Base-by-base conservation (phyloP, 495 filamentous ascomycete species). In the Achaetomiella virescens region DNA sequence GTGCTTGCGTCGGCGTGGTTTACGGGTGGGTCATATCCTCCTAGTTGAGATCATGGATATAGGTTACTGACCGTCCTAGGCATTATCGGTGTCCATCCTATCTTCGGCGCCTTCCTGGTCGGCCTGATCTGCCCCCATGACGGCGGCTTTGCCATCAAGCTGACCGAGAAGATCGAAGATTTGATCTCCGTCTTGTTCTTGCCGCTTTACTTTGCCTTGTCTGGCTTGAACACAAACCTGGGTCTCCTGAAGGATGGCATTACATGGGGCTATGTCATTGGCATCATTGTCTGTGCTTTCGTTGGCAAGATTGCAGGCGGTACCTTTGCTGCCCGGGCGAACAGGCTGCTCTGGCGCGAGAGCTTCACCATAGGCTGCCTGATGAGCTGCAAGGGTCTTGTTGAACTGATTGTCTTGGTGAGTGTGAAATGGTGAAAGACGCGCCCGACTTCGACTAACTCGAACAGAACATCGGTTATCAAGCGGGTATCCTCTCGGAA, bases 341-440 rank as follows among this genome's bases (percentile, higher is more conserved):
- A 82, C 67, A 90, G 89, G 17, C 76, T 97, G 27, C 75, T 96
- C 9, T 98, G 93, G 93, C 80, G 93, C 59, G 93, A 98, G 69
- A 92, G 89, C 61, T 83, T 95, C 18, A 85, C 89, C 5, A 95
- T 98, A 59, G 93, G 93, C 22, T 83, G 87, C 37, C 68, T 98
- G 68, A 98, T 98, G 93, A 95, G 90, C 67, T 98, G 93, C 70
- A 98, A 98, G 68, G 93, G 93, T 52, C 77, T 98, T 47, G 89
- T 97, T 0, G 93, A 98, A 70, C 75, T 97, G 46, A 98, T 98
- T 71, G 92, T 97, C 3, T 66, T 98, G 69, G 90, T 95, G 77
- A 75, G 83, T 75, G 8, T 14, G 3, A 0, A n/a, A 35, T 10
- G n/a, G n/a, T n/a, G 6, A 0, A 2, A 47, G 11, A 10, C n/a